Evolutionary conservation across 2,329 filamentous ascomycete genomes (phyloP).

Genomic region (Xylogone sp.): DNA sequence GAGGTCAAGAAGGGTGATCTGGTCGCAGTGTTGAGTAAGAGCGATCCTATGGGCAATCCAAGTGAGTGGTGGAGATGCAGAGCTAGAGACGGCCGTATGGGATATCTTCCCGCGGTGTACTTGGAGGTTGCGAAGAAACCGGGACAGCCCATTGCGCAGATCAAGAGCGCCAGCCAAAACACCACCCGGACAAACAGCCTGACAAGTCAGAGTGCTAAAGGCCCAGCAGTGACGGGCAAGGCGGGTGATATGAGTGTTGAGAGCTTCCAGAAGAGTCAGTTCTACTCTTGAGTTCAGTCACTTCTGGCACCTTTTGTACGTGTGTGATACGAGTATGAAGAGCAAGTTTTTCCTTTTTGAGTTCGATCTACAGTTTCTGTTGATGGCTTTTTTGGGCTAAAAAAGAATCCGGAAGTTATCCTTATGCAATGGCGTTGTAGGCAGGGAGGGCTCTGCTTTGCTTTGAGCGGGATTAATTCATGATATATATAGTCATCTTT

Average conservation of each 20-base stretch:
- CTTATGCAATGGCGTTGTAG: background rate
- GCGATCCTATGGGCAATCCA: slow-evolving; percentile 84
- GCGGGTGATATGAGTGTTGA: slow-evolving; percentile 62
- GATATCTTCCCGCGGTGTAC: slow-evolving; percentile 89
- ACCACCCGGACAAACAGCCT: slow-evolving; percentile 36
- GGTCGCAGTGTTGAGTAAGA: slow-evolving; percentile 89
- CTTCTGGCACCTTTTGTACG: background rate
- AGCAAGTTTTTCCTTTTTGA: background rate
- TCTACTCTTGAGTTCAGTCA: slow-evolving; percentile 49
- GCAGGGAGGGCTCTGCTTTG: too few species aligned
- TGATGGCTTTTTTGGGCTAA: background rate
- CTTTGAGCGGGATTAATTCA: background rate
- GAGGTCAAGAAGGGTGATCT: slow-evolving; percentile 93
- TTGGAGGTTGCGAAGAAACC: slow-evolving; percentile 68
- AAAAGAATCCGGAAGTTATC: background rate
- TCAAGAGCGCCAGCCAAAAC: slow-evolving; percentile 37
- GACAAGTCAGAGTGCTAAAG: slow-evolving; percentile 36
- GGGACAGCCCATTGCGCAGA: slow-evolving; percentile 32
- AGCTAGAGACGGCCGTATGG: slow-evolving; percentile 82
- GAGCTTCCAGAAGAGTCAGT: slow-evolving; percentile 68
- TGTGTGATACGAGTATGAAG: background rate
- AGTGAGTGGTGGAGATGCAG: slow-evolving; percentile 98
- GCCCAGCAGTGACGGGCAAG: slow-evolving; percentile 52
- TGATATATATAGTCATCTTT: background rate
- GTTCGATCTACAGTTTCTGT: background rate